Evolutionary conservation across 495 filamentous ascomycete genomes (phyloP).

Genomic region (Aspergillus steynii): DNA sequence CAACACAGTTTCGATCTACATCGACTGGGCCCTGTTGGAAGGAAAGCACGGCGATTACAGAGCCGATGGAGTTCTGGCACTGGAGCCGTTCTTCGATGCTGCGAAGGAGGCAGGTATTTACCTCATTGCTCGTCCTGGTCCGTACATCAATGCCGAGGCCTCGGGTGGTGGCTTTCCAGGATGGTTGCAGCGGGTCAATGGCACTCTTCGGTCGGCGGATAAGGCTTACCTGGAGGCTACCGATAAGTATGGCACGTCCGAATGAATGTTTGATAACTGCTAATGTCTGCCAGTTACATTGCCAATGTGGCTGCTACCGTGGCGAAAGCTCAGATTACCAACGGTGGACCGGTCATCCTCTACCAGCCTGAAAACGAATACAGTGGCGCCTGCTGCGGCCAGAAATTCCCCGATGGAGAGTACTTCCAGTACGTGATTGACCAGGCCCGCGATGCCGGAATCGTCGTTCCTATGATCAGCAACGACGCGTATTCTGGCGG

Average conservation of each 20-base stretch:
- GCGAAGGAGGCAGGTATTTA: conserved; percentile 70
- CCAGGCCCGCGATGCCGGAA: conserved; percentile 64
- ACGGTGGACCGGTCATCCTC: conserved; percentile 75
- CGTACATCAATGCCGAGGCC: conserved; percentile 68
- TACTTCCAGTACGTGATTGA: conserved; percentile 74
- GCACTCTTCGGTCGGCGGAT: conserved; percentile 58
- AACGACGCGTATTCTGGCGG: conserved; percentile 67
- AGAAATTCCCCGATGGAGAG: conserved; percentile 53
- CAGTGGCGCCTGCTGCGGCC: conserved; percentile 41
- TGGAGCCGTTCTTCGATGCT: conserved; percentile 71
- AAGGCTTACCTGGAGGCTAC: conserved; percentile 65
- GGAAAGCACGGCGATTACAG: conserved; percentile 67
- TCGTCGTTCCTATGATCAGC: conserved; percentile 73
- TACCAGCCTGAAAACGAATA: conserved; percentile 84
- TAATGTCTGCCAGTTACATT: conserved; percentile 28
- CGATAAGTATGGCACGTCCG: conserved; percentile 42
- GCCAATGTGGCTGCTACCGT: conserved; percentile 59
- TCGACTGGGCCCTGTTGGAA: conserved; percentile 79
- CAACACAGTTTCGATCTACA: conserved; percentile 74
- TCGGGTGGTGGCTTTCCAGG: conserved; percentile 65
- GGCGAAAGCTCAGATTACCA: conserved; percentile 74
- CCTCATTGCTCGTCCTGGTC: conserved; percentile 70
- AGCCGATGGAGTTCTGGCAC: conserved; percentile 67
- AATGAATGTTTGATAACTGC: conserved; percentile 3
- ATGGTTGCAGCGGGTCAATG: conserved; percentile 65